These are phyloP conservation scores for Cercis canadensis DNA, from an alignment of 306 rosid species.

Conservation along the genomic window DNA sequence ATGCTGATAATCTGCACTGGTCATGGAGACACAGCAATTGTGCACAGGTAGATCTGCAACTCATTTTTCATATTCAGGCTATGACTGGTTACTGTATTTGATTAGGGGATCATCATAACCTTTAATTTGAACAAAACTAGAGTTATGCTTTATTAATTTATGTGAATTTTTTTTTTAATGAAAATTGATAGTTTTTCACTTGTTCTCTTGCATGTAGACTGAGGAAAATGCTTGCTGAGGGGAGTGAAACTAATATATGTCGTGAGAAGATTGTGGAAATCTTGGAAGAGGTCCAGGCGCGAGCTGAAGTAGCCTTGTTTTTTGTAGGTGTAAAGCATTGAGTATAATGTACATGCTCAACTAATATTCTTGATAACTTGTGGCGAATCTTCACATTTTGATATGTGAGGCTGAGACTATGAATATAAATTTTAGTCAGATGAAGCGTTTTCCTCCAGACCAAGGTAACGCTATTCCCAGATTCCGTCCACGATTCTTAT, in stretches of 20 bases:
- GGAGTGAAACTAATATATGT: constrained; percentile 52
- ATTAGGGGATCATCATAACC: too few relatives aligned
- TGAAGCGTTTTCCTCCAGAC: too few relatives aligned
- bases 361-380: constrained; percentile 18
- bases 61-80: constrained; percentile 11
- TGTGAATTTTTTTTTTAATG: constrained; percentile 4
- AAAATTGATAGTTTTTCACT: constrained; percentile 22
- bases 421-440: too few relatives aligned
- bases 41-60: constrained; percentile 70
- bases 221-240: constrained; percentile 78
- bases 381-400: constrained; percentile 23
- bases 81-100: too few relatives aligned
- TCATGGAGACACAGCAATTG: constrained; percentile 90
- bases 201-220: constrained; percentile 51
- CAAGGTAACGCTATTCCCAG: too few relatives aligned
- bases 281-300: constrained; percentile 87
- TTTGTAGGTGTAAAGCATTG: constrained; percentile 86
- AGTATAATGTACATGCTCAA: constrained; percentile 23
- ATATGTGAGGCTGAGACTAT: background rate
- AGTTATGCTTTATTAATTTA: background rate
- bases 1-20: constrained; percentile 95
- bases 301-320: constrained; percentile 93
- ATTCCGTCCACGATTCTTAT: too few relatives aligned
- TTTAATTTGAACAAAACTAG: background rate
- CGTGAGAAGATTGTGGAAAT: constrained; percentile 77